Evolutionary conservation across 768 basidiomycete genomes (phyloP), one percentile per base, ranked within the genome.

Genomic region (Pilatotrama ljubarskyi): DNA sequence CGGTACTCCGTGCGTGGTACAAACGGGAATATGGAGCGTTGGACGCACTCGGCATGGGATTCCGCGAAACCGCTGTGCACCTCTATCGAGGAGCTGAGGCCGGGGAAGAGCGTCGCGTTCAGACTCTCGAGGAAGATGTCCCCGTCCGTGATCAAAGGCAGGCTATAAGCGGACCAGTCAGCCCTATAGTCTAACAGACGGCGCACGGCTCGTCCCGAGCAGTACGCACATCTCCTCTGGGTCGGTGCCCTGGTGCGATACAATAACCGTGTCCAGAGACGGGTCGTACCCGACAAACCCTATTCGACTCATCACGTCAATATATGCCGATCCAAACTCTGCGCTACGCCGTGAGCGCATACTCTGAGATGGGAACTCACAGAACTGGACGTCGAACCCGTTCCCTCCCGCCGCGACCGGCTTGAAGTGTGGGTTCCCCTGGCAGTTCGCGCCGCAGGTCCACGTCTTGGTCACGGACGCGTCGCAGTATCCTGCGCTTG

Each of bases 221-320:
- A 26, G 1, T 49, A 55, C 72, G 55, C 35, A 76, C 76, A 77
- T 42, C 44, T 72, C 22, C 9, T 26, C 48, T 17, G 72, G 63
- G 47, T 78, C 64, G 6, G 77, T 77, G 9, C 77, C 77, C 55
- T 77, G 74, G 61, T 78, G 75, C 7, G 72, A 66, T 3, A 77
- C 76, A 38, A 77, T 70, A 40, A 76, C 72, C 0, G 65, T 72
- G 22, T 68, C 51, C 32, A 78, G 65, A 1, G 61, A 68, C 0
- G 81, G 76, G 56, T 79, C 79, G 60, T 74, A 84, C n/a, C 82
- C 82, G 26, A 84, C 83, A 53, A 72, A 83, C 82, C 82, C 82
- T 83, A 37, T 17, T 20, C 22, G 18, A n/a, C 32, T 26, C 22
- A 14, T 50, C 37, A 49, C 37, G 11, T 11, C 7, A 26, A 41